phyloP scores from a whole-genome alignment of 2,329 filamentous ascomycete species.

The Aspergillus novoparasiticus region DNA sequence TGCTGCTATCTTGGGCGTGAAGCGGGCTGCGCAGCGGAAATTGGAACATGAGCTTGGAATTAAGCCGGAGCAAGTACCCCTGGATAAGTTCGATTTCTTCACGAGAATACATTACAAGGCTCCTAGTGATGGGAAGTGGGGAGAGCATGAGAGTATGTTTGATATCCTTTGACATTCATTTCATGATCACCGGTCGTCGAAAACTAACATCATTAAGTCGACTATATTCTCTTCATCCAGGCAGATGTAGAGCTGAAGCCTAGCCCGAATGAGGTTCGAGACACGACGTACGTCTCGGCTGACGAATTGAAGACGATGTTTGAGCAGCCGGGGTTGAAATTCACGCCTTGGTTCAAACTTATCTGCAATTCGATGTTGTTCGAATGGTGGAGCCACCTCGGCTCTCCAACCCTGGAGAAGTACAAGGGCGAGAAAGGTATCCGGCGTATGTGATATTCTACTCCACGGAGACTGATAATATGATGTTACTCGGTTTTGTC shows the following conservation, averaged over 20 bases:
- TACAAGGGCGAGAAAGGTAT: slow-evolving; percentile 86
- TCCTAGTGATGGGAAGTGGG: slow-evolving; percentile 96
- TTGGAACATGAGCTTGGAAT: slow-evolving; percentile 95
- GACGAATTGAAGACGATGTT: slow-evolving; percentile 86
- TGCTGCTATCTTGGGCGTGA: slow-evolving; percentile 81
- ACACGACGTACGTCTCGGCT: slow-evolving; percentile 78
- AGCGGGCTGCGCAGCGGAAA: slow-evolving; percentile 90
- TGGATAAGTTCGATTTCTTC: slow-evolving; percentile 90
- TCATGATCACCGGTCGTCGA: not conserved
- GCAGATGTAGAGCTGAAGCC: slow-evolving; percentile 75
- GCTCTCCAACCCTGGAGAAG: slow-evolving; percentile 73
- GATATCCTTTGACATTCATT: slow-evolving; percentile 4
- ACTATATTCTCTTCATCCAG: slow-evolving; percentile 99
- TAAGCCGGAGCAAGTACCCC: slow-evolving; percentile 80
- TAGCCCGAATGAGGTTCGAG: slow-evolving; percentile 88
- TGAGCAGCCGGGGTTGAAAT: slow-evolving; percentile 74
- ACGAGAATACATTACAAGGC: slow-evolving; percentile 98
- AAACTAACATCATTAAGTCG: slow-evolving; percentile 60
- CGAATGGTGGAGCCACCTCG: slow-evolving; percentile 92
- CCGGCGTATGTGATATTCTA: slow-evolving; percentile 68
- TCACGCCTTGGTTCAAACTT: slow-evolving; percentile 99
- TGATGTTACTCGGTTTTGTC: not conserved
- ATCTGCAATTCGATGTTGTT: slow-evolving; percentile 98
- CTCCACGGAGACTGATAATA: not conserved
- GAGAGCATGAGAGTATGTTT: slow-evolving; percentile 90